phyloP scores from a whole-genome alignment of 139 green algal genomes.

The Tetradesmus lagerheimii region DNA sequence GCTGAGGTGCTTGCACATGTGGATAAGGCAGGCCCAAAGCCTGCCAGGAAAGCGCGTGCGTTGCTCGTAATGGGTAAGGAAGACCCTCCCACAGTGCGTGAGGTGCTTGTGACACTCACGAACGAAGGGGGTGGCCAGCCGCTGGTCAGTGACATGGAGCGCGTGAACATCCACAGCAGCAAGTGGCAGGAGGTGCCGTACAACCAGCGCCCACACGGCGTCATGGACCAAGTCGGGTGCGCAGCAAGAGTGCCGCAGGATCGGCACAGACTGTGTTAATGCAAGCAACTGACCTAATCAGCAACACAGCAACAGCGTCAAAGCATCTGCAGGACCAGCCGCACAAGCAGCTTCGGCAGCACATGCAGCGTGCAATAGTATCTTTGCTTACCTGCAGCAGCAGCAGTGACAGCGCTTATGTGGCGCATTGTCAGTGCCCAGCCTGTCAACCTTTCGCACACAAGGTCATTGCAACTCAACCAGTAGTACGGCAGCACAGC shows the following conservation, averaged over 20 bases:
- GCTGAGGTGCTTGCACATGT: conserved; percentile 33
- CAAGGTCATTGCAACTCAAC: too few species aligned
- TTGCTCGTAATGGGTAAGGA: conserved; percentile 14
- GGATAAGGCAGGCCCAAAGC: conserved; percentile 17
- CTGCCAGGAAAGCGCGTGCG: conserved; percentile 20
- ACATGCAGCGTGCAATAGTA: too few species aligned
- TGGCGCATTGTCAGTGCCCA: too few species aligned
- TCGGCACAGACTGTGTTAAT: too few species aligned
- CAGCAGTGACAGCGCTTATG: too few species aligned
- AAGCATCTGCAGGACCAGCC: too few species aligned
- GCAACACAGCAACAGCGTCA: too few species aligned
- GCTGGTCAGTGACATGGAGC: background rate
- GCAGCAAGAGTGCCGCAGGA: background rate
- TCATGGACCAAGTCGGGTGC: conserved; percentile 44
- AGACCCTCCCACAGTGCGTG: conserved; percentile 19
- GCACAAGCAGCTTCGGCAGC: too few species aligned
- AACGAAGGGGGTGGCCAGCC: background rate
- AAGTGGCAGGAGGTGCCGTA: conserved; percentile 26
- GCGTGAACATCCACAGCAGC: conserved; percentile 33
- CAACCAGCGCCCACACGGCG: conserved; percentile 42
- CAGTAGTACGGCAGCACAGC: too few species aligned
- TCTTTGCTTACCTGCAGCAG: too few species aligned
- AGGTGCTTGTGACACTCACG: conserved; percentile 43
- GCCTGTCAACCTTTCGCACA: too few species aligned
- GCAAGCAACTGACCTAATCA: too few species aligned